Percentiles rank a stretch among this genome's conserved stretches.
These are phyloP conservation scores for Saussurea involucrata DNA, from an alignment of 129 eudicot species.

Conservation along the genomic window DNA sequence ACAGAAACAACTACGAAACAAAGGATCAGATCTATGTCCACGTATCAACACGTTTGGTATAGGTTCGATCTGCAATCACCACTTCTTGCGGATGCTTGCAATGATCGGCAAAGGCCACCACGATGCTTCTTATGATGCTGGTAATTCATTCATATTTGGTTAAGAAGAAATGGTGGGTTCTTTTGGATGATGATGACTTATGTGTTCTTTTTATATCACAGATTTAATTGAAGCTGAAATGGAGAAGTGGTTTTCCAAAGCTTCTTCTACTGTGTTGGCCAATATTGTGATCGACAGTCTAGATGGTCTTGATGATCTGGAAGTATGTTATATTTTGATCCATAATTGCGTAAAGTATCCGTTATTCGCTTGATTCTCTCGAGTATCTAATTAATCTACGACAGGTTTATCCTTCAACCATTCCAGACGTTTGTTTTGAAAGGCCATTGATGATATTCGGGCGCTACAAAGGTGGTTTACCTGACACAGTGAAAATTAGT, in stretches of 20 bases:
- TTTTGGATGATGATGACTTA: neutral
- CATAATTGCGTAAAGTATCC: neutral
- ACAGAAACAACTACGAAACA: constrained; percentile 32
- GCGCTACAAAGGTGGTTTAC: constrained; percentile 71
- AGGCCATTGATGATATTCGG: constrained; percentile 72
- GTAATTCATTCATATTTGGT: constrained; percentile 20
- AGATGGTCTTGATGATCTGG: constrained; percentile 54
- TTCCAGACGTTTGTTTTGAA: constrained; percentile 75
- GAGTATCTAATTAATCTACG: constrained; percentile 2
- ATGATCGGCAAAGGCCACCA: constrained; percentile 58
- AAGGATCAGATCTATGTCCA: constrained; percentile 43
- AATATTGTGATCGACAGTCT: constrained; percentile 55
- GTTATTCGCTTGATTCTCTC: neutral
- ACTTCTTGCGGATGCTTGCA: constrained; percentile 83
- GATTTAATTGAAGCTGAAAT: constrained; percentile 63
- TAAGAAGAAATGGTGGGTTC: neutral
- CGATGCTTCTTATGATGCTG: constrained; percentile 70
- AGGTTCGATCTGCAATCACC: constrained; percentile 83
- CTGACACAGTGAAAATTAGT: constrained; percentile 47
- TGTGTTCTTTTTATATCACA: constrained; percentile 50
- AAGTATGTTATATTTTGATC: constrained; percentile 40
- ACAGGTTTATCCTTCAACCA: constrained; percentile 67
- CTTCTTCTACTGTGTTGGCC: constrained; percentile 61
- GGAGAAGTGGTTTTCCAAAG: constrained; percentile 52
- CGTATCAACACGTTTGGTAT: constrained; percentile 83